A percentile compares a stretch with the other conserved stretches of the same genome.
These are phyloP conservation scores for Nymphaea colorata DNA, from an alignment of 164 flowering plant genomes.

Conservation along the genomic window DNA sequence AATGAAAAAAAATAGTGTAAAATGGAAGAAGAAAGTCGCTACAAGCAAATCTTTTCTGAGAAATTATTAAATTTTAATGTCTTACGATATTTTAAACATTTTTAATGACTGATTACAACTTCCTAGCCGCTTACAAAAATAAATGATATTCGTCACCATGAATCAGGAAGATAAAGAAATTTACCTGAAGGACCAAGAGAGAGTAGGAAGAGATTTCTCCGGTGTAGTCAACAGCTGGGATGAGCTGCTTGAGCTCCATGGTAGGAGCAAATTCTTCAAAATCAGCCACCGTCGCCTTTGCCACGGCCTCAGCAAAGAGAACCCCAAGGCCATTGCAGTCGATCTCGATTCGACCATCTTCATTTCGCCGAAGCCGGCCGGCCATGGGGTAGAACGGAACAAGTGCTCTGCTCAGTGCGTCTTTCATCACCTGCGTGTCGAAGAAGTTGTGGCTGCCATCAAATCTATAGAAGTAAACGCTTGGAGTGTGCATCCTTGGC, in stretches of 20 bases:
- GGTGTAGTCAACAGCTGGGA: too few relatives aligned
- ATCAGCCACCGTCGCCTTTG: conserved; percentile 28
- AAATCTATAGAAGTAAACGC: conserved; percentile 5
- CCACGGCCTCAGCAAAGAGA: conserved; percentile 35
- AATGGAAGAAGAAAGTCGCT: too few relatives aligned
- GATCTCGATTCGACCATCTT: conserved; percentile 9
- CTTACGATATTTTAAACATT: too few relatives aligned
- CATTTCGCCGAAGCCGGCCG: conserved; percentile 1
- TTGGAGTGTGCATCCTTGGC: not conserved
- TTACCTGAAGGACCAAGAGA: conserved; percentile 43
- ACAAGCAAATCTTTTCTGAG: too few relatives aligned
- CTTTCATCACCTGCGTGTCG: not conserved
- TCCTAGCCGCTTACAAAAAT: conserved; percentile 16
- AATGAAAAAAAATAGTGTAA: too few relatives aligned
- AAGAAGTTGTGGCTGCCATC: conserved; percentile 5
- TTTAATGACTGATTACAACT: too few relatives aligned
- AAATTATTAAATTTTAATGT: too few relatives aligned
- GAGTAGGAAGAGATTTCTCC: conserved; percentile 12
- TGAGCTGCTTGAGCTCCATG: not conserved
- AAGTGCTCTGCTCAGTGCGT: conserved; percentile 8
- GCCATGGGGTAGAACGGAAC: conserved; percentile 11
- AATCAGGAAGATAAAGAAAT: too few relatives aligned
- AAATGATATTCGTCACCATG: too few relatives aligned
- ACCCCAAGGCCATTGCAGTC: conserved; percentile 8
- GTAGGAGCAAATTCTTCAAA: conserved; percentile 50